Base-by-base conservation (phyloP, 1,139 yeast species). In the Ogataea hybrid region DNA sequence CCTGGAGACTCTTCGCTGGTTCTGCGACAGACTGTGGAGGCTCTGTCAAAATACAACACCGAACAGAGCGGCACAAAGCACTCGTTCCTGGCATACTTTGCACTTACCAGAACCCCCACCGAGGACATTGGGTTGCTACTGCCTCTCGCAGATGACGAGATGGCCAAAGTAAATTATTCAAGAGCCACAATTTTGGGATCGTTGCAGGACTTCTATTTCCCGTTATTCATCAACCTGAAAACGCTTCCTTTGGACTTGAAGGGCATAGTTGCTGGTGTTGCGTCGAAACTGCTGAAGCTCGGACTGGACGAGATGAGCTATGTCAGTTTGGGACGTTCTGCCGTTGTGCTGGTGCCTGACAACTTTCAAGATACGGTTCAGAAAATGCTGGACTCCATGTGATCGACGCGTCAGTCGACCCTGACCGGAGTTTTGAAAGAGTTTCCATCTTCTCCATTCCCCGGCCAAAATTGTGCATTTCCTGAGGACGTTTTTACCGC, bases 221-320 rank as follows among this genome's bases (percentile, higher is more conserved):
- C 87, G 0, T 68, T 81, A 4, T 65, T 73, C 2, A 71, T 81
- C 29, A 82, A 81, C 54, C 69, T 81, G 44, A 65, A 73, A n/a
- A 62, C 62, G 22, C 60, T 81, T 28, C 86, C 86, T 0, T 63
- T 78, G 32, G 81, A 80, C 56, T 69, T 80, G 6, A 79, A 83
- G 7, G 87, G 87, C 37, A 79, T 81, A 42, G 86, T 81, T 1
- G 80, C 85, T 0, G 85, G 86, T 1, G 71, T 81, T 25, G 84
- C 87, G 1, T 67, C 77, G 41, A 68, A 65, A 42, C 59, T 79
- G 25, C 57, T 76, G 27, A 54, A 44, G 16, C 43, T 51, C 8
- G 54, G 53, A 6, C 54, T 58, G 12, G 67, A 69, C 36, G 82
- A 79, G 47, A 75, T 81, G 77, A 74, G 75, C 53, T 81, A 81